Percentiles rank a stretch among this genome's conserved stretches.
Evolutionary conservation across 192 early-diverging fungal species (phyloP).

Genomic region (Linnemannia hyalina): DNA sequence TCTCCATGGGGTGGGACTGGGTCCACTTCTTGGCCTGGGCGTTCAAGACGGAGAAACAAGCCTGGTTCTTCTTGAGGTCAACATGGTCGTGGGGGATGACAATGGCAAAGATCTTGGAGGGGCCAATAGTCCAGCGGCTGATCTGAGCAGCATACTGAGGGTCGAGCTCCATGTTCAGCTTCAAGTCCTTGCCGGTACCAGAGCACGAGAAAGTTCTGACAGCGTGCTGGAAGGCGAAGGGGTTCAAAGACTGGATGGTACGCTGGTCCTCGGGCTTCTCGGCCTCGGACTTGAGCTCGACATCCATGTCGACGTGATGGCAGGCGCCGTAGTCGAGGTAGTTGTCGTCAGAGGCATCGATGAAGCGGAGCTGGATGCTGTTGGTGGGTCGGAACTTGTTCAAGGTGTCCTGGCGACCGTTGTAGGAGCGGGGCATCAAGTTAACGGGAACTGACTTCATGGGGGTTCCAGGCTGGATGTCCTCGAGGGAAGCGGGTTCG

Average conservation of each 20-base stretch:
- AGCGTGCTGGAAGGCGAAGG: constrained; percentile 40
- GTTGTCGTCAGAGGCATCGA: constrained; percentile 14
- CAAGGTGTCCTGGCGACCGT: constrained; percentile 9
- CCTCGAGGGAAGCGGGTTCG: not conserved
- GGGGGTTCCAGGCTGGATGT: constrained; percentile 16
- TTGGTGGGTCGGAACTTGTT: constrained; percentile 29
- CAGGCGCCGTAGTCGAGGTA: constrained; percentile 17
- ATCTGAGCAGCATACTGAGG: constrained; percentile 23
- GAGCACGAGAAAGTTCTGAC: constrained; percentile 34
- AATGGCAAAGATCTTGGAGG: constrained; percentile 18
- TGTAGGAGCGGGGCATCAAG: constrained; percentile 12
- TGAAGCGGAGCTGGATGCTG: constrained; percentile 31
- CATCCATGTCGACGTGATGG: constrained; percentile 44
- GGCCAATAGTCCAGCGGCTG: constrained; percentile 26
- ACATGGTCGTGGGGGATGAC: constrained; percentile 48
- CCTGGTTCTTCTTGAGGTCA: constrained; percentile 39
- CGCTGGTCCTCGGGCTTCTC: constrained; percentile 8
- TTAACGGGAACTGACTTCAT: constrained; percentile 39
- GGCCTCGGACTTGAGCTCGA: constrained; percentile 36
- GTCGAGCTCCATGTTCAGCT: constrained; percentile 26
- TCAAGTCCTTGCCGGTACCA: constrained; percentile 2
- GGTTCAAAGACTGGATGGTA: constrained; percentile 39
- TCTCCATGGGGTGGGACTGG: constrained; percentile 21
- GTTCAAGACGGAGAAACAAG: constrained; percentile 16
- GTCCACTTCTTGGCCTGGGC: constrained; percentile 9